Base-by-base conservation (phyloP, 495 filamentous ascomycete species). In the Aspergillus haitiensis region DNA sequence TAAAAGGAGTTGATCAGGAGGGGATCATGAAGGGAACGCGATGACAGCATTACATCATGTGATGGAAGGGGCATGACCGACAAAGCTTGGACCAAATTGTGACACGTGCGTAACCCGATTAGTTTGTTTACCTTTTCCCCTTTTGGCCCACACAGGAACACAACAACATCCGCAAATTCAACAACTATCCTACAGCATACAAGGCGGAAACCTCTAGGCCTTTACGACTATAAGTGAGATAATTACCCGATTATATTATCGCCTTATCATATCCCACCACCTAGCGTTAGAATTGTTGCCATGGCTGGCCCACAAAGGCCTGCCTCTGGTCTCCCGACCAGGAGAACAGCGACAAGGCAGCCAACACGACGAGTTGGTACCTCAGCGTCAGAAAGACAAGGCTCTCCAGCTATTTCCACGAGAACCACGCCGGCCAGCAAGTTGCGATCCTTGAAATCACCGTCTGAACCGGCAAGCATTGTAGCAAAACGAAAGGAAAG, bases 401-500 rank as follows among this genome's bases (percentile, higher is more conserved):
- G 77, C 21, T 91, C 92, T 6, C 89, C 92, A 12, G 80, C 86
- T 56, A 82, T 85, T 3, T 68, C 79, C 8, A 86, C 87, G 11
- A 78, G 77, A 44, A 72, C 77, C 4, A 76, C 82, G n/a, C 65
- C 75, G 3, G 67, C 78, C 7, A 81, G 82, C 35, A 68, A 75
- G 42, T 65, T 75, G 8, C 75, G 78, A 39, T 52, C 59, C 10
- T 56, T 64, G 44, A 76, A 70, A 56, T 74, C 76, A 11, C 82
- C 78, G 6, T 67, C 66, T n/a, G 70, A 75, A 10, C 76, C 73
- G 9, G 60, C 74, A 3, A 74, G 70, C 54, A 66, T 68, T 58
- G 81, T 84, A 51, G 79, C 73, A 12, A 93, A 94, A 77, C 80
- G 91, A 60, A 94, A 94, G 67, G 87, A 92, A 64, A 82, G 90